phyloP scores from a whole-genome alignment of 768 basidiomycete genomes.

The Lyophyllum decastes region DNA sequence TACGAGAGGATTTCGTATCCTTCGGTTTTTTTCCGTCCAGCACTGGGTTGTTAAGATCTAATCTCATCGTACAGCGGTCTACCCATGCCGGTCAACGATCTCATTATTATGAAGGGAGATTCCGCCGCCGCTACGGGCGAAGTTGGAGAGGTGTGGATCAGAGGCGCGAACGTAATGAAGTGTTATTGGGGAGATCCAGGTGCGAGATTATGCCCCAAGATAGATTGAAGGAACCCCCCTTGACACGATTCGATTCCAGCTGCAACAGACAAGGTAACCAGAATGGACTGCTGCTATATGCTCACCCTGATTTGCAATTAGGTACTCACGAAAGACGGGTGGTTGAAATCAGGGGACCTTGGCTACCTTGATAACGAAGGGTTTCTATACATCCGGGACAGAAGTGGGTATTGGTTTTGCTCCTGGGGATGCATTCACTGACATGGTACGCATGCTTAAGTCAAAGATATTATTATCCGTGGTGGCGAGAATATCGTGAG shows the following conservation, averaged over 20 bases:
- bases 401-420: constrained; percentile 28
- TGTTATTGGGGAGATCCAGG: constrained; percentile 52
- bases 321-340: constrained; percentile 46
- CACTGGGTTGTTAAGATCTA: no score
- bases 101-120: constrained; percentile 42
- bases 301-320: constrained; percentile 4
- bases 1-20: no score
- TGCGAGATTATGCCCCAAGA: constrained; percentile 9
- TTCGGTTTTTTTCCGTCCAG: no score
- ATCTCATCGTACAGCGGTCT: constrained; percentile 34
- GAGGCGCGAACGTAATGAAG: constrained; percentile 54
- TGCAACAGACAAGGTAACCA: constrained; percentile 22
- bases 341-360: constrained; percentile 49
- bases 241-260: constrained; percentile 11
- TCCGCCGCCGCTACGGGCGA: constrained; percentile 26
- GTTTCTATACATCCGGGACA: constrained; percentile 49
- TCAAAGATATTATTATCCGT: constrained; percentile 56
- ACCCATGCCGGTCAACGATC: constrained; percentile 44
- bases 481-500: constrained; percentile 59
- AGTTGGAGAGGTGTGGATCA: constrained; percentile 46
- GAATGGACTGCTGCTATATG: neutral
- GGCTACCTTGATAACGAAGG: constrained; percentile 48
- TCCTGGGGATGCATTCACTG: neutral
- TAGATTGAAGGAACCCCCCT: neutral
- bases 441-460: constrained; percentile 19